phyloP scores from a whole-genome alignment of 768 basidiomycete species.

The Boletus insuetus region DNA sequence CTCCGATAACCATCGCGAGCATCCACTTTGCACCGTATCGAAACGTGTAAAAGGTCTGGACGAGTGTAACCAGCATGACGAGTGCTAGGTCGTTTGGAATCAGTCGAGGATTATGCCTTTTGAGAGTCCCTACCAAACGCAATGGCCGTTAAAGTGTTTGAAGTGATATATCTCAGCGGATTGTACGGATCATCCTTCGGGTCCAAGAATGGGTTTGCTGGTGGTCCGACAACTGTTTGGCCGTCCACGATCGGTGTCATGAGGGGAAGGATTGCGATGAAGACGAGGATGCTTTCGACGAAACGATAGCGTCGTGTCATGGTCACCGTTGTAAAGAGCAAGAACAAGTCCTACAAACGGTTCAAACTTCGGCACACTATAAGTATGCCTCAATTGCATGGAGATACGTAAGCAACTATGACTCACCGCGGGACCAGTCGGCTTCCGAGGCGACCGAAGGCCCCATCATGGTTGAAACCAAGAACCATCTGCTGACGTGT shows the following conservation, averaged over 20 bases:
- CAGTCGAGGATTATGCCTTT: neutral
- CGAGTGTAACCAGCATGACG: constrained; percentile 39
- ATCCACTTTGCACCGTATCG: constrained; percentile 55
- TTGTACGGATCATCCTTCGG: constrained; percentile 54
- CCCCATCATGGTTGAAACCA: no score
- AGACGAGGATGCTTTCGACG: neutral
- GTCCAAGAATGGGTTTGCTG: constrained; percentile 28
- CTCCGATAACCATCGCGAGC: constrained; percentile 61
- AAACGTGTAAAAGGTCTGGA: constrained; percentile 42
- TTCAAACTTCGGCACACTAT: neutral
- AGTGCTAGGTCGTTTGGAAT: constrained; percentile 17
- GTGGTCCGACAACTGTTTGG: constrained; percentile 2
- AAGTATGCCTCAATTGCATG: neutral
- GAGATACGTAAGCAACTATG: neutral
- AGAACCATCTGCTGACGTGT: no score
- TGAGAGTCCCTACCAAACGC: constrained; percentile 38
- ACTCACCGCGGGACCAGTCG: neutral
- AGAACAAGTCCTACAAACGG: neutral
- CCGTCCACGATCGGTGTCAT: neutral
- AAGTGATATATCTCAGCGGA: constrained; percentile 54
- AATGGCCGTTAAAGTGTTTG: constrained; percentile 49
- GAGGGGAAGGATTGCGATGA: neutral
- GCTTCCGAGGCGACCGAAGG: no score
- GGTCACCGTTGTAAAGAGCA: neutral
- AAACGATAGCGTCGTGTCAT: constrained; percentile 3